Evolutionary conservation across 164 flowering plant genomes (phyloP).

Genomic region (Aristolochia contorta): DNA sequence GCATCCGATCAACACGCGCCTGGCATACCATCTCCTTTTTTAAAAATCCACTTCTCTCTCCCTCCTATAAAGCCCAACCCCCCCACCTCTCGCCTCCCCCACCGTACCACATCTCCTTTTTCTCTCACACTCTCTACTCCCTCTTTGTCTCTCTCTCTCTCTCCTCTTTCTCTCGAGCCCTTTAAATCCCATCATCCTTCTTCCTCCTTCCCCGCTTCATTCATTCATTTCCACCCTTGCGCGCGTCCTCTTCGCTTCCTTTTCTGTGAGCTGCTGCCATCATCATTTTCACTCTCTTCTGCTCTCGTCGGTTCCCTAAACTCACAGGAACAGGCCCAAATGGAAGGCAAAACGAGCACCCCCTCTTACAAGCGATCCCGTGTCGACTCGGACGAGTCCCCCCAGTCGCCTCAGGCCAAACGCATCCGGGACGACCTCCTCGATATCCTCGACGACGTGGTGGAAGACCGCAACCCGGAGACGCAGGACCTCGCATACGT

Average conservation of each 20-base stretch:
- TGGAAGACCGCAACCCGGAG: conserved; percentile 21
- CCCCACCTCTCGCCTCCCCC: conserved; percentile 2
- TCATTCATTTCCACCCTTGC: neutral
- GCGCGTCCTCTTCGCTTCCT: too few species aligned
- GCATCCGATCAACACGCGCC: conserved; percentile 39
- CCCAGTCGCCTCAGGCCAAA: conserved; percentile 40
- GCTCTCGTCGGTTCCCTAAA: too few species aligned
- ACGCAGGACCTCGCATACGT: conserved; percentile 45
- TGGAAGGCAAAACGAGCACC: conserved; percentile 8
- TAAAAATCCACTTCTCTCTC: neutral
- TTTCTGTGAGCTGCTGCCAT: too few species aligned
- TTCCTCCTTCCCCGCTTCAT: conserved; percentile 6
- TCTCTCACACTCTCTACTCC: neutral
- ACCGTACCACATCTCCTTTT: conserved; percentile 1
- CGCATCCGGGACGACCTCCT: conserved; percentile 41
- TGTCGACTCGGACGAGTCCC: conserved; percentile 23
- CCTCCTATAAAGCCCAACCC: conserved; percentile 9
- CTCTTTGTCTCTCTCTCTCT: neutral
- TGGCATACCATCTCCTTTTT: neutral
- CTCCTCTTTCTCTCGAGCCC: neutral
- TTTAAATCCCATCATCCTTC: neutral
- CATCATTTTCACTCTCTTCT: too few species aligned
- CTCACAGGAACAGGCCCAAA: too few species aligned
- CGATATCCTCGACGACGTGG: conserved; percentile 33
- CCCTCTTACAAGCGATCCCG: conserved; percentile 28